Base-by-base conservation (phyloP, 306 rosid species). In the Canavalia gladiata region DNA sequence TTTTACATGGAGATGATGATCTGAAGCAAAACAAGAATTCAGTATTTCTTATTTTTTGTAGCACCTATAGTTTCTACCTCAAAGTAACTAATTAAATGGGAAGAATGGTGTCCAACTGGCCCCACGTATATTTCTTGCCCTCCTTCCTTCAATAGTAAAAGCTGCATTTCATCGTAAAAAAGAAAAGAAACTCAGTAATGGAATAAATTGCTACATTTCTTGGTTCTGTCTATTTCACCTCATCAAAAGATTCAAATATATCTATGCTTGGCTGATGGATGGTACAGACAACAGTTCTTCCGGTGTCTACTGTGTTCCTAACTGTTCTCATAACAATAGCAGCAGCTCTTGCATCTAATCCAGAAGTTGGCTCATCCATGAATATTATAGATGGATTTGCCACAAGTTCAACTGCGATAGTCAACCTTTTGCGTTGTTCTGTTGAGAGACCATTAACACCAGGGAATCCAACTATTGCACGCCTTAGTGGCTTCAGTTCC, bases 281-380 rank as follows among this genome's bases (percentile, higher is more conserved):
- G 83, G 93, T 90, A 83, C 93, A 90, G 9, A 87, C 93, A 62
- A 90, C 93, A 35, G 91, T 90, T 84, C 93, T 87, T 87, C 93
- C 91, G 0, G 93, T 90, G 84, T 90, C 93, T 1, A 86, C 88
- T 3, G 93, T 90, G 88, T 87, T 90, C 87, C 93, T 86, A 76
- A 87, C 91, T 5, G 93, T 75, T 77, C 93, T 82, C 93, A 87
- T 90, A 29, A 90, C 91, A 74, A 90, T 86, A 1, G 93, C 93
- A 13, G 93, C 93, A 56, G 93, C 93, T 68, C 91, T 84, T 68
- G 93, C 93, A 79, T 90, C 93, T 39, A 90, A 56, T 1, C 94
- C 94, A 29, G 94, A 90, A 77, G 94, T 90, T 75, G 94, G 94
- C 54, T 90, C 94, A 81, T 90, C 94, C 94, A 90, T 90, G 85